Base-by-base conservation (phyloP, 2,329 filamentous ascomycete species). In the Exutisphaerella laricina region DNA sequence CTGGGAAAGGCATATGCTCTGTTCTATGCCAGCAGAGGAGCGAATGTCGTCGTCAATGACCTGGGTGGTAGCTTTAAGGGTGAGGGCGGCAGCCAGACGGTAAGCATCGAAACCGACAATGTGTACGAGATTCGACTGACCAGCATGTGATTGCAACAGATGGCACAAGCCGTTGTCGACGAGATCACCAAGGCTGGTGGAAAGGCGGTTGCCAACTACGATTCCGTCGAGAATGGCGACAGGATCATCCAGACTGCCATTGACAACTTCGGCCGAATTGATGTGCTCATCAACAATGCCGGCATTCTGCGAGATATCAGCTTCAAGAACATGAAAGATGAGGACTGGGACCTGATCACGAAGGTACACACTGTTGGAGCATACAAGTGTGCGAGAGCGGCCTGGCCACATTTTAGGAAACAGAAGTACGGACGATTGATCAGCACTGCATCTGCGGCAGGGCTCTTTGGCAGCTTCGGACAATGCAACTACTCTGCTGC, bases 311-410 rank as follows among this genome's bases (percentile, higher is more conserved):
- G 90, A 49, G 89, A 97, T 71, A 68, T 97, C 63, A 90, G 86
- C 77, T 97, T 98, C 75, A 95, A 95, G 79, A 97, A 97, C 72
- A 94, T 97, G 79, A 92, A 84, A 67, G 92, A 98, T 66, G 71
- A 84, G 63, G 92, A 98, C 68, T 98, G 92, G 92, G 90, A 98
- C 65, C 72, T 96, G 56, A 85, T 96, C 65, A 86, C 90, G 69
- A 84, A 81, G 65, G 90, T 97, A 45, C 90, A 98, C 69, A 82
- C 96, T 59, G 85, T 81, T 63, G 92, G 92, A 58, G 84, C 88
- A 61, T 98, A 94, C 78, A 97, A 95, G 79, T 94, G 87, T 67
- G 78, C 92, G 49, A 83, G 82, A 67, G 92, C 92, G 51, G 92
- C 92, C 39, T 98, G 92, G 90, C 88, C 90, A 47, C 77, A 97